These are phyloP conservation scores for Combretum micranthum DNA, from an alignment of 345 rosid species.

Conservation along the genomic window DNA sequence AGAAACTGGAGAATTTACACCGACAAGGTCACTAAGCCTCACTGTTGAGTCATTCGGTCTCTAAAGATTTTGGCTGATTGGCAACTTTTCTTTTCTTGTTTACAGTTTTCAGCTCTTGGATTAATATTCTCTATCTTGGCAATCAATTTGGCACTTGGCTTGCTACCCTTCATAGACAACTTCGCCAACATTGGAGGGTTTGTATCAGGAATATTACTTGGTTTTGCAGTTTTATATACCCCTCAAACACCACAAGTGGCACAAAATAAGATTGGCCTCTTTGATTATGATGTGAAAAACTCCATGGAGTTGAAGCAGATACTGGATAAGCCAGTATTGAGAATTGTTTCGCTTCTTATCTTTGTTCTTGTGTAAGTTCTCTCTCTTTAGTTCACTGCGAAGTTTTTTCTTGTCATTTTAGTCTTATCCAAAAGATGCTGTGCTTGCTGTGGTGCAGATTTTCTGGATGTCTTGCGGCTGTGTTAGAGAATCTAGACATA, in stretches of 20 bases:
- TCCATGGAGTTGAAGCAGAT: constrained; percentile 43
- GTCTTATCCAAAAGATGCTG: not conserved
- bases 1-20: constrained; percentile 61
- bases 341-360: constrained; percentile 47
- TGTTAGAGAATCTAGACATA: constrained; percentile 40
- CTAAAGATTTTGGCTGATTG: not conserved
- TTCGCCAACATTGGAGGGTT: constrained; percentile 76
- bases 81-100: constrained; percentile 16
- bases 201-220: constrained; percentile 68
- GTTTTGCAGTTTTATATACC: constrained; percentile 51
- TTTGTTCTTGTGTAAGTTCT: constrained; percentile 54
- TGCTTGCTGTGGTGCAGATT: constrained; percentile 27
- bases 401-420: too few relatives aligned
- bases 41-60: constrained; percentile 7
- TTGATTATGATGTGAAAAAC: constrained; percentile 33
- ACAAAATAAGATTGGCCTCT: constrained; percentile 40
- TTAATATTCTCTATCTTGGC: constrained; percentile 33
- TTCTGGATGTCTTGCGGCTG: constrained; percentile 40
- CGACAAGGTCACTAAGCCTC: constrained; percentile 43
- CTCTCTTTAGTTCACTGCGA: not conserved
- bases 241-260: constrained; percentile 43
- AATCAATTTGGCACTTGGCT: constrained; percentile 55
- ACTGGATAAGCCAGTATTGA: constrained; percentile 61
- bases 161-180: constrained; percentile 67
- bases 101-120: constrained; percentile 59